Evolutionary conservation across 208 protist species (phyloP), one percentile per base, ranked within the genome.

Genomic region (Trypanosoma melophagium): DNA sequence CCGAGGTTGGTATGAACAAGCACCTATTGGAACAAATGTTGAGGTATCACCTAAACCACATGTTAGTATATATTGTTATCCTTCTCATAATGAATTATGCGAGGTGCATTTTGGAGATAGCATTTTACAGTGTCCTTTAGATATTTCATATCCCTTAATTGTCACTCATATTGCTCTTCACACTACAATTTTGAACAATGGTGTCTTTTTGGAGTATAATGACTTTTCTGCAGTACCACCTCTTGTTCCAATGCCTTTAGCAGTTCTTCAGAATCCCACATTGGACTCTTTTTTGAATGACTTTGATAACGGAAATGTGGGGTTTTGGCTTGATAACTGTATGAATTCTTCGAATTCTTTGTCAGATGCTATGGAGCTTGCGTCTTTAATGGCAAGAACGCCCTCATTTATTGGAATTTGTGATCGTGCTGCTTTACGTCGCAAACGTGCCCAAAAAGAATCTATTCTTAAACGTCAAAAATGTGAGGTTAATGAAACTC

Each of bases 1-100:
- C 69, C 81, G 89, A n/a, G 89, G 89, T 35, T 94, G 89, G 89
- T 94, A 86, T 74, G 79, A 84, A 22, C 76, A 86, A 24, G 81
- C 84, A 28, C 80, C 78, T 40, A 56, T 87, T 16, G 56, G 74
- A 47, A 66, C 55, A 21, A 75, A 69, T 22, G 50, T 75, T 28
- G 51, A 50, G 12, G 25, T 72, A 31, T n/a, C 77, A 55, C 76
- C 83, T 31, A 80, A 79, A 50, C 74, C 74, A 21, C 71, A 77
- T 41, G 84, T 92, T 21, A 44, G 56, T 47, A 74, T 83, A 47
- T 90, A 84, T 56, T 88, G 81, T 35, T 70, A 80, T 66, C 89
- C 89, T 28, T 74, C 77, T 4, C 63, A 91, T 38, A 54, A 88
- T 60, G 70, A 89, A 28, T 64, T 70, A 9, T 71, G 67, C 2